Evolutionary conservation across 2,329 filamentous ascomycete genomes (phyloP).

Genomic region (Seiridium cupressi): DNA sequence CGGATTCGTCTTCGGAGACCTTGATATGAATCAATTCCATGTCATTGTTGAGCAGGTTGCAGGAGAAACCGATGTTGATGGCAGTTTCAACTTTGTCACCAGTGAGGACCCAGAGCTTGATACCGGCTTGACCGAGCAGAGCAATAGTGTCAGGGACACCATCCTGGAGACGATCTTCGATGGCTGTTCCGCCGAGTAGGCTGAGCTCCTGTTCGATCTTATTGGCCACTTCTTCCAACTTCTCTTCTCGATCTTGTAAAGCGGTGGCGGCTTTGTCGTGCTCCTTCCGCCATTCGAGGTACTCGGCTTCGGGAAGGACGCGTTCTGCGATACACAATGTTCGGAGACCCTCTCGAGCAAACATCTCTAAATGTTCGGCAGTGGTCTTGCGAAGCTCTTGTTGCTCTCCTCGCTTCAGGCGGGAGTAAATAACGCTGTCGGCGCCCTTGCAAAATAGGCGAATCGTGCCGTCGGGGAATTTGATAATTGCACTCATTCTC

Average conservation of each 20-base stretch:
- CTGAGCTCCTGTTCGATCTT: conserved; percentile 86
- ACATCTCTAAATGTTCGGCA: conserved; percentile 94
- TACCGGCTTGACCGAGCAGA: conserved; percentile 85
- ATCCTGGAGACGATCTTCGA: conserved; percentile 95
- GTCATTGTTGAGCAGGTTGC: conserved; percentile 93
- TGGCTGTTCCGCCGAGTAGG: conserved; percentile 89
- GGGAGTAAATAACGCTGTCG: conserved; percentile 94
- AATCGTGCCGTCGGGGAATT: conserved; percentile 89
- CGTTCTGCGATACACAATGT: conserved; percentile 91
- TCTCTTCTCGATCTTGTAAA: conserved; percentile 85
- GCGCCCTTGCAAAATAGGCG: conserved; percentile 96
- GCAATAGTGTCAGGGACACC: conserved; percentile 95
- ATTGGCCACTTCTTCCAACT: conserved; percentile 85
- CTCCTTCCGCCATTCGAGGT: conserved; percentile 78
- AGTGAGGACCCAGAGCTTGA: conserved; percentile 97
- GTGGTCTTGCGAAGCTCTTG: conserved; percentile 78
- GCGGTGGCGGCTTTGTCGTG: conserved; percentile 86
- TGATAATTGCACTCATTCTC: conserved; percentile 94
- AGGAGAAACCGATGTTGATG: conserved; percentile 99
- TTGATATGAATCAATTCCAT: conserved; percentile 96
- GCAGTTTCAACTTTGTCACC: conserved; percentile 99
- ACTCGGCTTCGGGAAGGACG: conserved; percentile 78
- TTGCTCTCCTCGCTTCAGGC: conserved; percentile 82
- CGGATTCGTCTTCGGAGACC: conserved; percentile 68
- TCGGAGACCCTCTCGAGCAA: conserved; percentile 89